Base-by-base conservation (phyloP, 306 rosid genomes). In the Astragalus glycyphyllos region DNA sequence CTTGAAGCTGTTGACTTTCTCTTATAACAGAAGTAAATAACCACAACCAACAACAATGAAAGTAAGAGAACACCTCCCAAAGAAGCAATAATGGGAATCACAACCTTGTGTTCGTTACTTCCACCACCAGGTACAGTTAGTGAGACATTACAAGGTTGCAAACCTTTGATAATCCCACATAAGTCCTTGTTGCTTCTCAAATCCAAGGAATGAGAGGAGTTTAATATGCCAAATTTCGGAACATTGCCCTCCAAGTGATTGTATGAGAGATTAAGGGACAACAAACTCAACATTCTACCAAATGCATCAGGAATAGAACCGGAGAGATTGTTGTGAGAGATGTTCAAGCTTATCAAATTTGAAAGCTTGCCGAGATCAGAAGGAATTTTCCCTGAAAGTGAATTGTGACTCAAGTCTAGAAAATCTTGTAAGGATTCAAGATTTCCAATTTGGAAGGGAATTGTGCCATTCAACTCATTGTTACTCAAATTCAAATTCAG, bases 321-420 rank as follows among this genome's bases (percentile, higher is more conserved):
- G 2, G 84, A 70, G 5, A 87, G 74, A 54, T 77, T 65, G 41
- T 87, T 84, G 71, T 70, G 82, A 8, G 92, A 87, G 48, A 87
- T 70, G 34, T 87, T 84, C 55, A 84, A 66, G 66, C 73, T 87
- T 64, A 80, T 78, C 73, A 87, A 76, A 32, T 15, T 78, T 13
- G 41, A 40, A 58, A 87, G 86, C 74, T 51, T 77, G 3, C 78
- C 78, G 17, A 87, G 57, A 44, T 51, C 17, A 14, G 58, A 1
- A 47, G 89, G 87, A 58, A 87, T 82, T 10, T 34, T 38, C 11
- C 87, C 92, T 10, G 82, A 64, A 17, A 87, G 45, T n/a, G 81
- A 76, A 62, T 87, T 87, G 74, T 50, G 60, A 73, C 92, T 87
- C 73, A 87, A 65, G 63, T 87, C 89, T 23, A 82, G 74, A 47